Percentiles rank a stretch among this genome's conserved stretches.
These are phyloP conservation scores for Aplosporella prunicola DNA, from an alignment of 2,329 filamentous ascomycete genomes.

Conservation along the genomic window DNA sequence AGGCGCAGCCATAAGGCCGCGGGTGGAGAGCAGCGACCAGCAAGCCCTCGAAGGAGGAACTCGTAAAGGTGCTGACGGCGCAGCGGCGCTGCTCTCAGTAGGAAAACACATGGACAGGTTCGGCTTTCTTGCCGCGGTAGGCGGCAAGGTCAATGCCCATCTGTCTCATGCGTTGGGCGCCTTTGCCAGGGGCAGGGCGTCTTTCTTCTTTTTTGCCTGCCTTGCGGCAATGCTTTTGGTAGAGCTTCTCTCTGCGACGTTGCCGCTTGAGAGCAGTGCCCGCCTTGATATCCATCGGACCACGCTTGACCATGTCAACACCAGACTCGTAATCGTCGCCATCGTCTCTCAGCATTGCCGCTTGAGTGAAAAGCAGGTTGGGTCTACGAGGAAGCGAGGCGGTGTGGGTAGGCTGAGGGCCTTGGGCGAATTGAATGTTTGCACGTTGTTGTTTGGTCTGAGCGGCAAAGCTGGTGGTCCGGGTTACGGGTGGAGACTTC, in stretches of 20 bases:
- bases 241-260: conserved; percentile 84
- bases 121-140: conserved; percentile 51
- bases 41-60: conserved; percentile 17
- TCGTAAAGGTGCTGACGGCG: conserved; percentile 24
- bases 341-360: conserved; percentile 21
- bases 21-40: conserved; percentile 31
- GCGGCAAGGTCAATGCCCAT: conserved; percentile 83
- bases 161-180: conserved; percentile 87
- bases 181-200: conserved; percentile 69
- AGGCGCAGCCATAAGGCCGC: not conserved
- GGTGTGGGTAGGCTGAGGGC: conserved; percentile 64
- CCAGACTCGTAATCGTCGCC: conserved; percentile 30
- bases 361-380: conserved; percentile 33
- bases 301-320: conserved; percentile 59
- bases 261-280: conserved; percentile 90
- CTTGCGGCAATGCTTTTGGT: conserved; percentile 80
- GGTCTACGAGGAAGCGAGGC: conserved; percentile 79
- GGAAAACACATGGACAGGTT: conserved; percentile 36
- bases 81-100: conserved; percentile 33
- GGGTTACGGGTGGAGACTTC: conserved; percentile 60
- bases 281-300: conserved; percentile 89
- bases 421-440: conserved; percentile 42
- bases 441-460: conserved; percentile 13
- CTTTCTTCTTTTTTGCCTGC: conserved; percentile 56
- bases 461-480: conserved; percentile 32